phyloP scores from a whole-genome alignment of 225 moss, liverwort and hornwort species.

The Ulota crispa region DNA sequence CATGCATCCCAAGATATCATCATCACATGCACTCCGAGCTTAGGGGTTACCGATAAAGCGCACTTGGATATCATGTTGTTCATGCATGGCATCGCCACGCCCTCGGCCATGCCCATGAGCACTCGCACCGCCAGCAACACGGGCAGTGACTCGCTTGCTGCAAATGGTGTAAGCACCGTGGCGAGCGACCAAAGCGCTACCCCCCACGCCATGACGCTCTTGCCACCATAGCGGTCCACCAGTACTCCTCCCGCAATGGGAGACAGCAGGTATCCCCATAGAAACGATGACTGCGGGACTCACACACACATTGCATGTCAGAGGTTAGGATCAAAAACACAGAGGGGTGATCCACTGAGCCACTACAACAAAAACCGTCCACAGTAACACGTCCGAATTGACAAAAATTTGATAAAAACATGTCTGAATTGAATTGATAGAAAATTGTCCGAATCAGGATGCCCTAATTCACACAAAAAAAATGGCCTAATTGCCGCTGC shows the following conservation, averaged over 20 bases:
- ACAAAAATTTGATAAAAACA: no score
- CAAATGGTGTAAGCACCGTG: conserved; percentile 77
- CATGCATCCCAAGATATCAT: neutral
- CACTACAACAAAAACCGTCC: no score
- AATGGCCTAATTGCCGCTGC: no score
- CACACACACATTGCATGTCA: neutral
- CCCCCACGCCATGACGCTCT: conserved; percentile 82
- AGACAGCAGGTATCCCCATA: conserved; percentile 90
- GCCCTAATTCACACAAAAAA: no score
- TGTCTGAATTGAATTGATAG: no score
- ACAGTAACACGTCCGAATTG: no score
- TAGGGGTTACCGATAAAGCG: conserved; percentile 18
- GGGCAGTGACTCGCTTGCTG: conserved; percentile 61
- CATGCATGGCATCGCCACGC: conserved; percentile 92
- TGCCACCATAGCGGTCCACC: conserved; percentile 84
- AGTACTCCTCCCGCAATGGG: conserved; percentile 79
- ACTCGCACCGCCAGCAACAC: conserved; percentile 61
- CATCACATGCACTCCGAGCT: neutral
- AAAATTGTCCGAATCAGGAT: no score
- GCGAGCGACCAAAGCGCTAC: conserved; percentile 81
- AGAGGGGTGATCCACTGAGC: neutral
- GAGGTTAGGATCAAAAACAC: neutral
- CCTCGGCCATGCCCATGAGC: conserved; percentile 80
- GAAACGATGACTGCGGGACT: conserved; percentile 70
- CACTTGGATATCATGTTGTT: conserved; percentile 88